Base-by-base conservation (phyloP, 805 yeast genomes). In the Debaryomyces prosopidis region DNA sequence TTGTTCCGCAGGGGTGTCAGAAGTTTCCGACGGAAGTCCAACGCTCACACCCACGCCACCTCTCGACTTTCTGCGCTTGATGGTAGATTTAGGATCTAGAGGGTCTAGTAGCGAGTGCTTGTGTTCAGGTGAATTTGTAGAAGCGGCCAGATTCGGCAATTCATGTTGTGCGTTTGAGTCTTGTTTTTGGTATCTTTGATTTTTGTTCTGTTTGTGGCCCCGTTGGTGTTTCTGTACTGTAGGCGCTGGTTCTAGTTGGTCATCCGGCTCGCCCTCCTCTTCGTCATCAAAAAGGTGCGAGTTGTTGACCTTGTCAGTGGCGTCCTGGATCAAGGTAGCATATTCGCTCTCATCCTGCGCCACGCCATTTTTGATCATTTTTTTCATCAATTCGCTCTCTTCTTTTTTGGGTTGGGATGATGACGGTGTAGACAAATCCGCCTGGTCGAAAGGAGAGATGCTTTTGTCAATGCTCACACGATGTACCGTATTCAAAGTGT, bases 231-330 rank as follows among this genome's bases (percentile, higher is more conserved):
- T 23, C 6, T 23, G 26, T 10, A 23, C 26, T 23, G 5, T 23
- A 23, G 26, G 26, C 9, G 9, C 26, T 23, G 26, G 26, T 33
- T 33, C 43, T 40, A 36, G 35, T 2, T 23, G 26, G 26, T 23
- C 26, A 4, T 37, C 41, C 8, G 33, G 53, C 15, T 49, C 58
- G 23, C 50, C 59, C 10, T 58, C 67, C 28, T 58, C 66, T 40
- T 71, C 78, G 39, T 67, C 75, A 14, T 68, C 70, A 44, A 71
- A 71, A 15, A 72, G 57, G 42, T 72, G 75, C 1, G 72, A 53
- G 43, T 64, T 60, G 8, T 54, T 49, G 1, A 69, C 65, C 8
- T 63, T 63, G 19, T 57, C 50, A 27, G 62, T 66, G 1, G 68
- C 62, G 17, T 71, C 75, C 16, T 54, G 55, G 4, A 73, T 50